A percentile compares a stretch with the other conserved stretches of the same genome.
Conservation (phyloP, 495 filamentous ascomycete genomes). For the Bacidia gigantensis region DNA sequence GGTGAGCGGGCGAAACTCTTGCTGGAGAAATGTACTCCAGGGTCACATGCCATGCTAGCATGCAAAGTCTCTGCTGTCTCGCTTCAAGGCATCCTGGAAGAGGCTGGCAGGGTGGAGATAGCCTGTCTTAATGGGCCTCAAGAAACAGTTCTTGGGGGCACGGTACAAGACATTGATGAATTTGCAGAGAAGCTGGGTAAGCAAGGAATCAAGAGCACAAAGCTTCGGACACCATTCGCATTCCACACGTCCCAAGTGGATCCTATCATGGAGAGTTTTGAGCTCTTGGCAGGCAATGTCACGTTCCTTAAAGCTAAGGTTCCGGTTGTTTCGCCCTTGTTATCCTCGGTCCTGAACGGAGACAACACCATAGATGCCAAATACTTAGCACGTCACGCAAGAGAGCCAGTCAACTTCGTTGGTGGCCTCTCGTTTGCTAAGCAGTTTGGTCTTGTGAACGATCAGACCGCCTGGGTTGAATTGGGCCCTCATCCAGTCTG, state of each 20-base stretch:
- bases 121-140: slow-evolving; percentile 40
- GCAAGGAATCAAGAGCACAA: slow-evolving; percentile 50
- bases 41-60: slow-evolving; percentile 52
- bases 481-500: slow-evolving; percentile 49
- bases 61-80: slow-evolving; percentile 22
- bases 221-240: slow-evolving; percentile 60
- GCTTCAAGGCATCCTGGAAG: slow-evolving; percentile 1
- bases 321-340: slow-evolving; percentile 59
- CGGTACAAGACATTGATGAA: slow-evolving; percentile 33
- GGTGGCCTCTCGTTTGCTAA: slow-evolving; percentile 24
- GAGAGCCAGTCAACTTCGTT: slow-evolving; percentile 19
- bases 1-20: slow-evolving; percentile 68
- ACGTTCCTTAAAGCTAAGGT: slow-evolving; percentile 46
- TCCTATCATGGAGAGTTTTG: slow-evolving; percentile 55
- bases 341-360: slow-evolving; percentile 44
- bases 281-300: slow-evolving; percentile 41
- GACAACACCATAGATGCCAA: slow-evolving; percentile 28
- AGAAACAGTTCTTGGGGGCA: slow-evolving; percentile 39
- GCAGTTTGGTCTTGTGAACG: slow-evolving; percentile 35
- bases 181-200: slow-evolving; percentile 43
- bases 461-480: slow-evolving; percentile 35
- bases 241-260: slow-evolving; percentile 76
- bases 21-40: slow-evolving; percentile 51
- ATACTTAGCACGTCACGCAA: slow-evolving; percentile 17
- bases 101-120: slow-evolving; percentile 23